These are phyloP conservation scores for Candida neerlandica DNA, from an alignment of 1,139 yeast species.

Conservation along the genomic window DNA sequence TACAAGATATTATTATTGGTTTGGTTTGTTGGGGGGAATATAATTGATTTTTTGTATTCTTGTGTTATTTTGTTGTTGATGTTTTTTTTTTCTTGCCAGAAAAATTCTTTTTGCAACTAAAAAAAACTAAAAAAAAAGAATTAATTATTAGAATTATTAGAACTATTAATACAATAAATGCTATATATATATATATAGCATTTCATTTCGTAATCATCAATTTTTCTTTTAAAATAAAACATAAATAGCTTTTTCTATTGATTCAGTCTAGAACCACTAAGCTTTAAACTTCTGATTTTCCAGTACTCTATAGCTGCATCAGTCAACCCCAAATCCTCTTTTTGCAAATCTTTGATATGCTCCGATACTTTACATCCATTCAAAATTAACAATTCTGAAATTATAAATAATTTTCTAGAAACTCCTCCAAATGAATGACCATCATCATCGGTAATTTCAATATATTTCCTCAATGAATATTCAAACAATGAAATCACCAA, in stretches of 20 bases:
- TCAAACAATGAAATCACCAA: slow-evolving; percentile 53
- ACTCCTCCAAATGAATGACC: slow-evolving; percentile 8
- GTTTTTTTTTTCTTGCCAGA: neutral
- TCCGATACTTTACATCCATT: slow-evolving; percentile 54
- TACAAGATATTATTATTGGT: neutral
- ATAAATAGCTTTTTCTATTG: neutral
- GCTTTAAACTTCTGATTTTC: slow-evolving; percentile 42
- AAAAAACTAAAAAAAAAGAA: neutral
- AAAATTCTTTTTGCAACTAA: slow-evolving; percentile 1
- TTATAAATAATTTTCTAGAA: slow-evolving; percentile 49
- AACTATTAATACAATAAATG: neutral
- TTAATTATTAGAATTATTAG: neutral
- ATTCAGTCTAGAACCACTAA: slow-evolving; percentile 19
- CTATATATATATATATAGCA: neutral
- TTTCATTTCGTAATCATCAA: neutral
- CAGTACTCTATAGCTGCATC: slow-evolving; percentile 55
- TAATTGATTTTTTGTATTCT: slow-evolving; percentile 3
- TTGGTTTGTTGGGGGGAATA: neutral
- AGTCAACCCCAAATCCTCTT: slow-evolving; percentile 34
- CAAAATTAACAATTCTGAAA: slow-evolving; percentile 70
- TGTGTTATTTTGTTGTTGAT: slow-evolving; percentile 4
- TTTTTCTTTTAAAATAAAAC: neutral
- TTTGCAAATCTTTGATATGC: slow-evolving; percentile 24
- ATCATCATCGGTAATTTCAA: slow-evolving; percentile 28
- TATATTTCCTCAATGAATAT: slow-evolving; percentile 57